Evolutionary conservation across 1,139 yeast genomes (phyloP).

Genomic region (Yamadazyma atmosphaerica): DNA sequence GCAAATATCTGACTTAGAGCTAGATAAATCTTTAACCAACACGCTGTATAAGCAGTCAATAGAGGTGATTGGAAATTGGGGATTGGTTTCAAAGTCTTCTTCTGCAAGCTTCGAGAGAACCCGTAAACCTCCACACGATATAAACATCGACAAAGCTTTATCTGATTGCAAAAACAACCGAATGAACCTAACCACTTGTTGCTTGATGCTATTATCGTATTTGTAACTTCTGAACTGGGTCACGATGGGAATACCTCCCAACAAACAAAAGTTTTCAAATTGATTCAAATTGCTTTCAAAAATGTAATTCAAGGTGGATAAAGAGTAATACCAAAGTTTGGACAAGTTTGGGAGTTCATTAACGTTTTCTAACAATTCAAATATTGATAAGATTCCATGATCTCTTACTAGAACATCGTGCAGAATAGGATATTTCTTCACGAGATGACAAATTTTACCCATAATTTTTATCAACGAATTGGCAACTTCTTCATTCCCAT

Average conservation of each 20-base stretch:
- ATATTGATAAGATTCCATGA: conserved; percentile 49
- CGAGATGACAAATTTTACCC: conserved; percentile 42
- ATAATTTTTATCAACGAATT: conserved; percentile 36
- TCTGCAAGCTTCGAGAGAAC: conserved; percentile 53
- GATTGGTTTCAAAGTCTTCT: conserved; percentile 50
- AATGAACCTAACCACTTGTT: conserved; percentile 47
- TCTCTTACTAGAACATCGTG: conserved; percentile 45
- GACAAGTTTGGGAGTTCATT: conserved; percentile 32
- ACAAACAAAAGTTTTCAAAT: conserved; percentile 52
- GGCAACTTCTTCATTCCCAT: conserved; percentile 33
- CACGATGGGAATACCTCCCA: conserved; percentile 59
- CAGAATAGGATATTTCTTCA: conserved; percentile 43
- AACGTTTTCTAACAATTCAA: conserved; percentile 47
- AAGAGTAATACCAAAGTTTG: conserved; percentile 40
- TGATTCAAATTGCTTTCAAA: conserved; percentile 36
- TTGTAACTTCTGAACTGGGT: conserved; percentile 43
- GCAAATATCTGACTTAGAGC: conserved; percentile 55
- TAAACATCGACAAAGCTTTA: conserved; percentile 47
- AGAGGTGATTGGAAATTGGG: conserved; percentile 48
- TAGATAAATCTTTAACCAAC: conserved; percentile 42
- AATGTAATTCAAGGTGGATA: conserved; percentile 42
- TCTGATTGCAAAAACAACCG: conserved; percentile 37
- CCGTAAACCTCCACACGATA: conserved; percentile 58
- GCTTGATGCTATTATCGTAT: conserved; percentile 36
- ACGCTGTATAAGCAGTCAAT: conserved; percentile 48